Percentiles rank a stretch among this genome's conserved stretches.
These are phyloP conservation scores for Ambrosiella xylebori DNA, from an alignment of 2,329 filamentous ascomycete genomes.

Conservation along the genomic window DNA sequence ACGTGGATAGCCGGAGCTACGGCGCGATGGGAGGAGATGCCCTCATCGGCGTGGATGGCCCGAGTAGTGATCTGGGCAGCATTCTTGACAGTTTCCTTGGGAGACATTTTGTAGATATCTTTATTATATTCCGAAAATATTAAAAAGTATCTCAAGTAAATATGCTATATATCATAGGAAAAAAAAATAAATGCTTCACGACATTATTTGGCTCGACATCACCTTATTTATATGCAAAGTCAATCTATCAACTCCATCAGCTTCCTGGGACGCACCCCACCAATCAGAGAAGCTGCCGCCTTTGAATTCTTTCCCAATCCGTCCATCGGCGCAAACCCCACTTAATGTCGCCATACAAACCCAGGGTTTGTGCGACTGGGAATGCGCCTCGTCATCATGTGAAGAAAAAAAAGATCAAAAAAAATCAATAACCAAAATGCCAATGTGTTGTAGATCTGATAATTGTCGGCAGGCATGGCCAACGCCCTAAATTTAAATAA, in stretches of 20 bases:
- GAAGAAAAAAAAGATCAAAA: neutral
- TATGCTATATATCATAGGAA: too few species aligned
- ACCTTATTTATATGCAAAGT: too few species aligned
- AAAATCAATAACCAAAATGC: neutral
- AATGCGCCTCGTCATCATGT: neutral
- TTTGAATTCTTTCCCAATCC: neutral
- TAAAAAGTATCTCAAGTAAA: too few species aligned
- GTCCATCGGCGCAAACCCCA: neutral
- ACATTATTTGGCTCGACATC: too few species aligned
- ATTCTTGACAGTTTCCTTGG: slow-evolving; percentile 6
- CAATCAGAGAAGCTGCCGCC: neutral
- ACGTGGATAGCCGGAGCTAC: slow-evolving; percentile 82
- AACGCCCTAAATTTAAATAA: too few species aligned
- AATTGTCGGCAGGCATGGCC: too few species aligned
- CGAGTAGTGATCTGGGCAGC: slow-evolving; percentile 41
- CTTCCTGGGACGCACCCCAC: neutral
- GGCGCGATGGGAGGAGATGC: slow-evolving; percentile 54
- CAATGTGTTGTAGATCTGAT: too few species aligned
- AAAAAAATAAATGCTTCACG: too few species aligned
- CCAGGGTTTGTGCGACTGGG: neutral
- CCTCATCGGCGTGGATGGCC: slow-evolving; percentile 69
- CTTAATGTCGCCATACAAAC: neutral
- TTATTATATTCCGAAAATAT: too few species aligned
- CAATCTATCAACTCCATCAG: too few species aligned
- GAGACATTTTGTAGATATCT: neutral